These are phyloP conservation scores for Wallacemonas sp. DNA, from an alignment of 208 protist genomes.

Conservation along the genomic window DNA sequence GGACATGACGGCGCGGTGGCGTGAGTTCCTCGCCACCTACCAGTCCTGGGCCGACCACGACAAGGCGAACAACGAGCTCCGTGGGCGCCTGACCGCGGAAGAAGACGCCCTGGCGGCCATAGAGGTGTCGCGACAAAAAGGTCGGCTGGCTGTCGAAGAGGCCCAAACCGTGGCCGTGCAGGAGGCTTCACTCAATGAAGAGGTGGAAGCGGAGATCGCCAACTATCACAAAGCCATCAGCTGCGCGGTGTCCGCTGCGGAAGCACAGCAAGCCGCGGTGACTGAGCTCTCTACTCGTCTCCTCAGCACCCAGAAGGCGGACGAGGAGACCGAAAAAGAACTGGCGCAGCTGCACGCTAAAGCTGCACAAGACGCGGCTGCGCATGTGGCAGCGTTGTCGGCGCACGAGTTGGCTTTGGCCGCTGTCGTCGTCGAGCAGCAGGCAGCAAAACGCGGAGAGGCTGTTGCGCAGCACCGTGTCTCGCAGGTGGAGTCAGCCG, in stretches of 20 bases:
- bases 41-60: neutral
- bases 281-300: neutral
- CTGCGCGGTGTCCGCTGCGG: slow-evolving; percentile 9
- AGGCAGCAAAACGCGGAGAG: neutral
- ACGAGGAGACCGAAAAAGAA: neutral
- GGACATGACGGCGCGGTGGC: neutral
- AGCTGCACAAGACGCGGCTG: neutral
- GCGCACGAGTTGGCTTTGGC: neutral
- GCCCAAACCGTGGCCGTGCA: neutral
- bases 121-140: no score
- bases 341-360: neutral
- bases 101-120: neutral
- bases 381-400: neutral
- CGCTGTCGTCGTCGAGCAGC: neutral
- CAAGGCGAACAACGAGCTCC: neutral
- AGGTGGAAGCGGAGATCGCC: slow-evolving; percentile 6
- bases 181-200: neutral
- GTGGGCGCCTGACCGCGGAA: neutral
- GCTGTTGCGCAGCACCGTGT: neutral
- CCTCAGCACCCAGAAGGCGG: neutral
- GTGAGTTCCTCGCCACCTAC: neutral
- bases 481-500: no score
- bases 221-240: slow-evolving; percentile 2
- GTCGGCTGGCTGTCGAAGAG: slow-evolving; percentile 1
- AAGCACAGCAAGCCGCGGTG: neutral